phyloP scores from a whole-genome alignment of 768 basidiomycete genomes.

The Mycena leptocephala region DNA sequence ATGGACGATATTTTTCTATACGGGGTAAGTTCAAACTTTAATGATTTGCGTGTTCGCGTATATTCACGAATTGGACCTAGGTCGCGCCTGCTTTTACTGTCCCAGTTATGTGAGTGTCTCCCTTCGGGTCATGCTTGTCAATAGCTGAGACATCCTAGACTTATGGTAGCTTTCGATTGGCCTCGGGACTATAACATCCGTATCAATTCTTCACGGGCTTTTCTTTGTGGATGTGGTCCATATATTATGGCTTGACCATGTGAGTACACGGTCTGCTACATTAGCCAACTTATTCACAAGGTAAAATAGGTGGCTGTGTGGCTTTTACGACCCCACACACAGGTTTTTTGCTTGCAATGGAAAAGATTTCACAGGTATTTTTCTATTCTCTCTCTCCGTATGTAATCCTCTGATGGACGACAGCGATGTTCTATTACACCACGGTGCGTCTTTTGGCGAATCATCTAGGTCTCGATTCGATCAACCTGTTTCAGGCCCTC shows the following conservation, averaged over 20 bases:
- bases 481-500: slow-evolving; percentile 53
- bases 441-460: slow-evolving; percentile 45
- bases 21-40: slow-evolving; percentile 55
- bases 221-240: slow-evolving; percentile 58
- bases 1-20: slow-evolving; percentile 78
- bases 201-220: slow-evolving; percentile 65
- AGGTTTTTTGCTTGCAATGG: slow-evolving; percentile 51
- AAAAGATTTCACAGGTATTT: slow-evolving; percentile 60
- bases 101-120: slow-evolving; percentile 65
- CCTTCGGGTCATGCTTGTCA: not conserved
- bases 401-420: not conserved
- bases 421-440: slow-evolving; percentile 63
- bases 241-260: slow-evolving; percentile 75
- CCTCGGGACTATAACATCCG: slow-evolving; percentile 71
- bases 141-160: slow-evolving; percentile 41
- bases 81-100: slow-evolving; percentile 74
- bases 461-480: not conserved
- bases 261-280: slow-evolving; percentile 38
- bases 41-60: not conserved
- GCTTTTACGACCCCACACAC: slow-evolving; percentile 51
- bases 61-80: slow-evolving; percentile 43
- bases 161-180: slow-evolving; percentile 82
- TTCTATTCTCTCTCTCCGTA: too few species aligned
- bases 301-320: slow-evolving; percentile 55
- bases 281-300: slow-evolving; percentile 7